A percentile compares a stretch with the other conserved stretches of the same genome.
phyloP scores from a whole-genome alignment of 768 basidiomycete species.

The Rhodotorula diobovata region DNA sequence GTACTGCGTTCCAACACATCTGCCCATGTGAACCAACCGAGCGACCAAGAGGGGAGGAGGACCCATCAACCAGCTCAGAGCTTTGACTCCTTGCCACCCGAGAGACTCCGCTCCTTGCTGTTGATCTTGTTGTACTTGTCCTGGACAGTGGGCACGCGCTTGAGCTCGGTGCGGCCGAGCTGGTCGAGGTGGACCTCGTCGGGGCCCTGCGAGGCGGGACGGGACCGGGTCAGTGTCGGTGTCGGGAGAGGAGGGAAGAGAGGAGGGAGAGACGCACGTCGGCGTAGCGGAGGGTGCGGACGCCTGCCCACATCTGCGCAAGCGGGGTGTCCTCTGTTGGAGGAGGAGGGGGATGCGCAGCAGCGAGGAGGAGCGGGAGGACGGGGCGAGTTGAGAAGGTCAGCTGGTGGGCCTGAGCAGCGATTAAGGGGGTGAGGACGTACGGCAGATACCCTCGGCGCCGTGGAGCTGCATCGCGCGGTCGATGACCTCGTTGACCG shows the following conservation, averaged over 20 bases:
- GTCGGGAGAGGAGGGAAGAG: neutral
- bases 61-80: neutral
- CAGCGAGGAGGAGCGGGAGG: neutral
- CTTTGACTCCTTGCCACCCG: neutral
- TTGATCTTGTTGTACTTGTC: conserved; percentile 9
- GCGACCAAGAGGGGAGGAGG: too few relatives aligned
- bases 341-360: neutral
- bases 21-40: too few relatives aligned
- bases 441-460: conserved; percentile 71
- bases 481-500: conserved; percentile 84
- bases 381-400: neutral
- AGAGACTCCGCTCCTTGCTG: neutral
- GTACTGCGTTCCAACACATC: too few relatives aligned
- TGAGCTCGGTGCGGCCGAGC: conserved; percentile 82
- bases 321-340: conserved; percentile 70
- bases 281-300: conserved; percentile 72
- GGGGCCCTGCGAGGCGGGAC: conserved; percentile 63
- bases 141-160: conserved; percentile 61
- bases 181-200: conserved; percentile 92
- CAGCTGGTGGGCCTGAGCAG: too few relatives aligned
- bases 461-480: conserved; percentile 94
- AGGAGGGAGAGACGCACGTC: conserved; percentile 42
- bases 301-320: conserved; percentile 67
- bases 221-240: conserved; percentile 18
- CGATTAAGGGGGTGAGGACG: neutral